Evolutionary conservation across 176 grass and related monocot genomes (phyloP).

Genomic region (Triticum dicoccoides): DNA sequence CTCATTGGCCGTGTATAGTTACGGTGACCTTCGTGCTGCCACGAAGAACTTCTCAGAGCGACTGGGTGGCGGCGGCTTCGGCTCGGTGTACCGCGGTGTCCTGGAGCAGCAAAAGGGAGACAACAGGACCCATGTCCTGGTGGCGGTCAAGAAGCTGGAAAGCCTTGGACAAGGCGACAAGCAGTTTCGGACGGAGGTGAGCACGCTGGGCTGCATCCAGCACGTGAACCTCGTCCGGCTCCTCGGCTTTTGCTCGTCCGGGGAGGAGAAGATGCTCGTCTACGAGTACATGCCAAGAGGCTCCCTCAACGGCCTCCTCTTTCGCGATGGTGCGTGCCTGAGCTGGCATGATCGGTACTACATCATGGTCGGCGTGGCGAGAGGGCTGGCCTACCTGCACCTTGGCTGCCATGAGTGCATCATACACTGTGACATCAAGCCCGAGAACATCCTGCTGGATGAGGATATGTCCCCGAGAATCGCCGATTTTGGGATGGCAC

Average conservation of each 20-base stretch:
- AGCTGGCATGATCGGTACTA: neutral
- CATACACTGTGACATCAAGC: too few relatives aligned
- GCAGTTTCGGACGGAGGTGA: slow-evolving; percentile 17
- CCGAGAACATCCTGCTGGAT: neutral
- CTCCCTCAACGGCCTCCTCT: neutral
- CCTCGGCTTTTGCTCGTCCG: slow-evolving; percentile 10
- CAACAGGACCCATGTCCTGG: too few relatives aligned
- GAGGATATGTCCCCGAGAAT: neutral
- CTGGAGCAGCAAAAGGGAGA: neutral
- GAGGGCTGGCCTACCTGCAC: slow-evolving; percentile 14
- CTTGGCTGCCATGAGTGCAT: slow-evolving; percentile 8
- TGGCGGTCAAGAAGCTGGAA: slow-evolving; percentile 34
- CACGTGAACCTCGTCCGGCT: slow-evolving; percentile 31
- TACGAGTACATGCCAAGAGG: slow-evolving; percentile 43
- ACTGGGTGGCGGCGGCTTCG: neutral
- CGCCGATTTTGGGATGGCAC: slow-evolving; percentile 9
- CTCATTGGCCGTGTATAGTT: slow-evolving; percentile 13
- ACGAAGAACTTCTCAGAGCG: slow-evolving; percentile 26
- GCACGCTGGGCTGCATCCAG: slow-evolving; percentile 8
- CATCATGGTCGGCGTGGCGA: slow-evolving; percentile 19
- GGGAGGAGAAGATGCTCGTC: slow-evolving; percentile 18
- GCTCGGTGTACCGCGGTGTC: slow-evolving; percentile 20
- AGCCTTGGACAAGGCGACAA: slow-evolving; percentile 10
- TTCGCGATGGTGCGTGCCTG: neutral
- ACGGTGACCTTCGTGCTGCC: slow-evolving; percentile 17